Percentiles rank a stretch among this genome's conserved stretches.
Conservation (phyloP, 352 stramenopile species). For the Phytophthora citricola region DNA sequence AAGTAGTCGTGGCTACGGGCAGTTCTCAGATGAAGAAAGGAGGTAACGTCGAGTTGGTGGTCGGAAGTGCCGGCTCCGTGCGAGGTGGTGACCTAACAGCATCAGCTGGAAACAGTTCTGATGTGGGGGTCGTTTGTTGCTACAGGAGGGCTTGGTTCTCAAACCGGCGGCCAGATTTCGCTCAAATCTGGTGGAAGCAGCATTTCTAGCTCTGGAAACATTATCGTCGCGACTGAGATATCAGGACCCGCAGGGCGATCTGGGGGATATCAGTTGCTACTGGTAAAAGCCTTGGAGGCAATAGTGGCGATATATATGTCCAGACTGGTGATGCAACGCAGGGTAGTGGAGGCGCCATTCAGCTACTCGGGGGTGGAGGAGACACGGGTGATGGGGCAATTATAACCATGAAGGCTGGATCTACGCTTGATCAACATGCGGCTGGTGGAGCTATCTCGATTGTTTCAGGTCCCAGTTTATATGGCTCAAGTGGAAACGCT, state of each 20-base stretch:
- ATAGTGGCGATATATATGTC: conserved; percentile 32
- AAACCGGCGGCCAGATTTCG: conserved; percentile 32
- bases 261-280: conserved; percentile 28
- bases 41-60: conserved; percentile 28
- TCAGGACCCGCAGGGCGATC: conserved; percentile 28
- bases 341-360: conserved; percentile 36
- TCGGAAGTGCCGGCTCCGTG: conserved; percentile 27
- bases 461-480: conserved; percentile 17
- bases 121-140: conserved; percentile 30
- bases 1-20: conserved; percentile 29
- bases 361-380: conserved; percentile 28
- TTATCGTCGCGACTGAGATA: conserved; percentile 19
- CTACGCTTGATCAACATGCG: conserved; percentile 25
- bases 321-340: conserved; percentile 37
- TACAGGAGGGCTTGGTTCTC: conserved; percentile 28
- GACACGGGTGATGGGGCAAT: conserved; percentile 30
- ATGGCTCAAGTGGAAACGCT: conserved; percentile 28
- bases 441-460: conserved; percentile 24
- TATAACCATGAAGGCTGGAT: conserved; percentile 30
- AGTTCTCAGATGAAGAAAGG: conserved; percentile 25
- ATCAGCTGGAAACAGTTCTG: conserved; percentile 34
- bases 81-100: conserved; percentile 30
- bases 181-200: conserved; percentile 31
- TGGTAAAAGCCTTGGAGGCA: conserved; percentile 28
- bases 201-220: conserved; percentile 28